Conservation (phyloP, 352 stramenopile species). For the Aphanomyces stellatus region DNA sequence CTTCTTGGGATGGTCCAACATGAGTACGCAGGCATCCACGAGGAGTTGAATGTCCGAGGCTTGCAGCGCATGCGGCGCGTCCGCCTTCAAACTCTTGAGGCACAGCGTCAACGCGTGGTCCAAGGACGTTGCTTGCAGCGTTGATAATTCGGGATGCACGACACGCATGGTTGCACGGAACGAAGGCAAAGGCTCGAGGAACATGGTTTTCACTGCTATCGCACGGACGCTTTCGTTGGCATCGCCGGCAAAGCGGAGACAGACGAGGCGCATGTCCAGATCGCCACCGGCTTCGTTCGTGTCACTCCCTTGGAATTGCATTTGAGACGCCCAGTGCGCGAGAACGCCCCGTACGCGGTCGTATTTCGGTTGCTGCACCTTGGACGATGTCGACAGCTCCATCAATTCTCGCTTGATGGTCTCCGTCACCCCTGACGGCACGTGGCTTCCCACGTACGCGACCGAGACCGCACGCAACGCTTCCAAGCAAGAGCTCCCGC, state of each 20-base stretch:
- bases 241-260: conserved; percentile 37
- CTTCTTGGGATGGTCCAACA: neutral
- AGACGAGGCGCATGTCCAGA: conserved; percentile 47
- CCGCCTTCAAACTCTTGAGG: neutral
- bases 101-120: neutral
- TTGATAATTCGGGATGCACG: neutral
- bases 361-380: conserved; percentile 47
- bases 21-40: neutral
- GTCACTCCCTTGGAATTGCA: conserved; percentile 19
- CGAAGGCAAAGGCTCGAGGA: conserved; percentile 36
- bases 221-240: conserved; percentile 36
- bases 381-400: conserved; percentile 41
- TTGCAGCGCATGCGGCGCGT: neutral
- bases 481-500: conserved; percentile 10
- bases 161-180: conserved; percentile 6
- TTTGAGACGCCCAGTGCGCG: conserved; percentile 43
- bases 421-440: conserved; percentile 22
- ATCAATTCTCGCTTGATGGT: conserved; percentile 47
- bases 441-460: conserved; percentile 11
- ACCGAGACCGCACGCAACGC: neutral
- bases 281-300: conserved; percentile 20
- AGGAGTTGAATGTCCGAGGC: neutral
- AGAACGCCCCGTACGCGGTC: conserved; percentile 48
- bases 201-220: conserved; percentile 33
- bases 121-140: neutral